These are phyloP conservation scores for Taphrina pruni DNA, from an alignment of 1,139 yeast genomes.

Conservation along the genomic window DNA sequence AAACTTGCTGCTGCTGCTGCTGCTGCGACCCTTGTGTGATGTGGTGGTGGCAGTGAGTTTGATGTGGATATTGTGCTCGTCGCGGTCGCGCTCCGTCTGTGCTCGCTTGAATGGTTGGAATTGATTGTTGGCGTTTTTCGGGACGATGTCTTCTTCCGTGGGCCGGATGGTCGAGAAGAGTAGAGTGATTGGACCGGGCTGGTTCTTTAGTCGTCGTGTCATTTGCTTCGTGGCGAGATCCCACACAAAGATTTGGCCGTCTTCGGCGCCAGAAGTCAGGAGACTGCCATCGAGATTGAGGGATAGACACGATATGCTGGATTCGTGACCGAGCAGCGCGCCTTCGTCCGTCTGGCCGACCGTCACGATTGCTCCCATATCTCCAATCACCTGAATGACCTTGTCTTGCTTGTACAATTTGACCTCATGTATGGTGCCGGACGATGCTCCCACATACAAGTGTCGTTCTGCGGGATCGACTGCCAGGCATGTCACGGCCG, in stretches of 20 bases:
- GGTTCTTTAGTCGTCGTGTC: conserved; percentile 65
- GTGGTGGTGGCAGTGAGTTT: neutral
- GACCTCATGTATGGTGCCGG: conserved; percentile 67
- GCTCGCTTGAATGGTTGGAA: conserved; percentile 40
- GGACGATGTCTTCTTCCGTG: neutral
- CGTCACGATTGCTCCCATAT: conserved; percentile 58
- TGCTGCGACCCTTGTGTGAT: no score
- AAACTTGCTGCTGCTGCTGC: neutral
- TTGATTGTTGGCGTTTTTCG: conserved; percentile 12
- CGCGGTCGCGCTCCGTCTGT: conserved; percentile 36
- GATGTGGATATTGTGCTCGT: conserved; percentile 30
- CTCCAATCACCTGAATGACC: conserved; percentile 60
- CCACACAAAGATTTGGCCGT: conserved; percentile 70
- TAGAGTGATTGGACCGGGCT: conserved; percentile 47
- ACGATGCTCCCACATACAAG: conserved; percentile 69
- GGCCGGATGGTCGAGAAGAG: conserved; percentile 9
- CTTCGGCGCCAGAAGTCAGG: conserved; percentile 73
- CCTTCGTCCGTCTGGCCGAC: conserved; percentile 46
- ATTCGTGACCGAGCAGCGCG: conserved; percentile 48
- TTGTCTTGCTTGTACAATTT: conserved; percentile 57
- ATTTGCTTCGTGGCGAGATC: conserved; percentile 82
- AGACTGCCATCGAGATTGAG: conserved; percentile 78
- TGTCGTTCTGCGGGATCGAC: conserved; percentile 85
- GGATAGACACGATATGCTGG: conserved; percentile 60
- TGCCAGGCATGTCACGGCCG: conserved; percentile 63